Evolutionary conservation across 805 yeast genomes (phyloP).

Genomic region (Cyberlindnera bimundalis): DNA sequence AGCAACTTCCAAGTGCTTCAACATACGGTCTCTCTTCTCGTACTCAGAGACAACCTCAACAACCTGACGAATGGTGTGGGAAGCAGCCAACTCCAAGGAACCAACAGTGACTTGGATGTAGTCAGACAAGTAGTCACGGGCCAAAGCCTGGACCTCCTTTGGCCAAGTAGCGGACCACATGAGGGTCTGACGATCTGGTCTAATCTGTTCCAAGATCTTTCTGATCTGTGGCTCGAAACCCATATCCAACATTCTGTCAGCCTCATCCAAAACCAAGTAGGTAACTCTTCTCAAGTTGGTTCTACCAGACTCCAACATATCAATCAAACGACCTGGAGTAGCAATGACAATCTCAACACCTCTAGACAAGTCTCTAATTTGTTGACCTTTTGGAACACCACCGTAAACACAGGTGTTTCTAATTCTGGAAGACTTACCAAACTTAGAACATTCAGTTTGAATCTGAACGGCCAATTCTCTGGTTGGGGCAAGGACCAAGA

Average conservation of each 20-base stretch:
- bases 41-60: conserved; percentile 89
- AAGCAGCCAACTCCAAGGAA: conserved; percentile 92
- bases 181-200: conserved; percentile 98
- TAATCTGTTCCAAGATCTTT: conserved; percentile 95
- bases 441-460: conserved; percentile 93
- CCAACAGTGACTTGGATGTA: conserved; percentile 97
- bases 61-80: conserved; percentile 91
- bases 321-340: conserved; percentile 98
- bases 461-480: conserved; percentile 99
- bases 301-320: conserved; percentile 92
- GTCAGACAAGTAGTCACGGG: conserved; percentile 86
- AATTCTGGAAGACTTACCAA: conserved; percentile 87
- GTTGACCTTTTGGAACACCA: conserved; percentile 98
- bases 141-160: conserved; percentile 90
- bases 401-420: conserved; percentile 98
- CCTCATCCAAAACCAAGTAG: conserved; percentile 96
- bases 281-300: conserved; percentile 96
- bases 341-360: conserved; percentile 97
- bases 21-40: conserved; percentile 90
- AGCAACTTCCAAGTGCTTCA: conserved; percentile 79
- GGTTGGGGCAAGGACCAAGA: conserved; percentile 93
- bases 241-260: conserved; percentile 99
- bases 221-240: conserved; percentile 99
- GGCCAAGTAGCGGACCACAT: conserved; percentile 99
- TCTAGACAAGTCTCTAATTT: conserved; percentile 90